Conservation (phyloP, 192 early-diverging fungal species). For the Backusella luteola region DNA sequence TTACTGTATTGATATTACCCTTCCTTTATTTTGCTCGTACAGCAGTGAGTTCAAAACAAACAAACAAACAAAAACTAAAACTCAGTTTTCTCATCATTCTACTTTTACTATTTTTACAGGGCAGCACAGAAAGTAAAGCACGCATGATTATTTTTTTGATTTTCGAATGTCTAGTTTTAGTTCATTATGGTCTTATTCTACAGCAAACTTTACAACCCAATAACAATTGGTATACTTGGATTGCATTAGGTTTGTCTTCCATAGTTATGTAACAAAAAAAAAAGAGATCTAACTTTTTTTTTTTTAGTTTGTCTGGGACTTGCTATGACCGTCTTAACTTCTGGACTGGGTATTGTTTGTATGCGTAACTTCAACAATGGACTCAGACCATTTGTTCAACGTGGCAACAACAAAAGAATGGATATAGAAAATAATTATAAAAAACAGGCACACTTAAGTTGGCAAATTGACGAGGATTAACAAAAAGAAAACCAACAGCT, state of each 20-base stretch:
- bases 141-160: slow-evolving; percentile 32
- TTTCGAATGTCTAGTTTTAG: slow-evolving; percentile 28
- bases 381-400: slow-evolving; percentile 35
- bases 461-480: not conserved
- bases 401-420: slow-evolving; percentile 9
- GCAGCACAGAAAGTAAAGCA: slow-evolving; percentile 26
- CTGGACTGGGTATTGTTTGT: slow-evolving; percentile 23
- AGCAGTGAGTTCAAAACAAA: slow-evolving; percentile 25
- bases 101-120: slow-evolving; percentile 19
- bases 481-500: not conserved
- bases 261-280: not conserved
- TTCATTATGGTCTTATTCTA: slow-evolving; percentile 32
- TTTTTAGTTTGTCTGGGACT: slow-evolving; percentile 27
- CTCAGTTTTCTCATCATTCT: not conserved
- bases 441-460: not conserved
- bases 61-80: not conserved
- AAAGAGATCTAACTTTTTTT: not conserved
- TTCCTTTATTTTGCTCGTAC: slow-evolving; percentile 38
- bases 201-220: slow-evolving; percentile 26
- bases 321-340: slow-evolving; percentile 20
- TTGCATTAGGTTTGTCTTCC: slow-evolving; percentile 28
- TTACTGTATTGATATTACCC: slow-evolving; percentile 28
- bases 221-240: slow-evolving; percentile 40
- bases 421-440: slow-evolving; percentile 10
- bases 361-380: slow-evolving; percentile 40